Evolutionary conservation across 2,329 filamentous ascomycete species (phyloP).

Genomic region (Clarireedia sp.): DNA sequence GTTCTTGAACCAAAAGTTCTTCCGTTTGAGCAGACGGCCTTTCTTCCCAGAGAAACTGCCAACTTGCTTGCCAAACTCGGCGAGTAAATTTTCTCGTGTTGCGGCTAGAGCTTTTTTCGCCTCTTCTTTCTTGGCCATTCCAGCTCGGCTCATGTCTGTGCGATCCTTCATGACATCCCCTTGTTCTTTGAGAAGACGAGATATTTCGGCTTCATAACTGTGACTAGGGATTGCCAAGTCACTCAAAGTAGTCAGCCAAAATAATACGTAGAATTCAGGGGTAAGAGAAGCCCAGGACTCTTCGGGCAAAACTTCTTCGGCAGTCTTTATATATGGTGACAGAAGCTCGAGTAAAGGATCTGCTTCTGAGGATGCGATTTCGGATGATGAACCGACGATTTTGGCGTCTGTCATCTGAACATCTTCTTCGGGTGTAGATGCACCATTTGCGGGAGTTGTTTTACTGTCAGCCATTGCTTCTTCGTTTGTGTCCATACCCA

Average conservation of each 20-base stretch:
- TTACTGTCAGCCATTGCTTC: slow-evolving; percentile 11
- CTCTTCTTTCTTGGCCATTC: slow-evolving; percentile 58
- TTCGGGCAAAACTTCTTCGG: slow-evolving; percentile 53
- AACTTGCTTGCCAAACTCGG: slow-evolving; percentile 65
- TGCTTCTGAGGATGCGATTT: slow-evolving; percentile 36
- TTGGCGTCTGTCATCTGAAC: slow-evolving; percentile 35
- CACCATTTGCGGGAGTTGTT: slow-evolving; percentile 15
- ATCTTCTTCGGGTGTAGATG: slow-evolving; percentile 23
- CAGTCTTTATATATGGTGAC: slow-evolving; percentile 62
- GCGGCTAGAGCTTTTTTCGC: slow-evolving; percentile 63
- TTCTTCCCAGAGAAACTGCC: slow-evolving; percentile 59
- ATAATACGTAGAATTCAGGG: slow-evolving; percentile 76
- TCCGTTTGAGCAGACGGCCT: slow-evolving; percentile 64
- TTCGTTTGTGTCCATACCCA: slow-evolving; percentile 24
- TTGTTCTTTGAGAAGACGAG: slow-evolving; percentile 58
- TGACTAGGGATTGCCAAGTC: slow-evolving; percentile 71
- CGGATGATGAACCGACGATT: slow-evolving; percentile 22
- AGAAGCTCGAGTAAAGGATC: slow-evolving; percentile 57
- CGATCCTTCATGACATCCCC: slow-evolving; percentile 62
- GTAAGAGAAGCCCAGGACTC: slow-evolving; percentile 64
- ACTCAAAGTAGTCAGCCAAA: slow-evolving; percentile 82
- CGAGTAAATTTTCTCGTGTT: slow-evolving; percentile 59
- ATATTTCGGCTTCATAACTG: slow-evolving; percentile 71
- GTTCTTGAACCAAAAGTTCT: slow-evolving; percentile 68
- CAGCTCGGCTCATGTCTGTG: slow-evolving; percentile 61